Base-by-base conservation (phyloP, 2,329 filamentous ascomycete species). In the Bipolaris zeicola region DNA sequence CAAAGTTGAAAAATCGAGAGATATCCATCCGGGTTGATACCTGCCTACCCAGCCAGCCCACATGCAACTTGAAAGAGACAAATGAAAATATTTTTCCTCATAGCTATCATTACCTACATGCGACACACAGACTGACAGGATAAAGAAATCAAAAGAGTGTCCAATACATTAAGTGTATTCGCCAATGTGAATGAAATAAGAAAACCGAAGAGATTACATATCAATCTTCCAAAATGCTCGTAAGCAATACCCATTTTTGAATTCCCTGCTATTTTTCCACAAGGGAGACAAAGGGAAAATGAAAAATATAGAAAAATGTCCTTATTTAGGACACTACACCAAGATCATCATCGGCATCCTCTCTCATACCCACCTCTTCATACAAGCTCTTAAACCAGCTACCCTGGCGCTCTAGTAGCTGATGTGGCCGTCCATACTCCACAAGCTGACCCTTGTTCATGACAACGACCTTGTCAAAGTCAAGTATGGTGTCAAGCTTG, bases 401-500 rank as follows among this genome's bases (percentile, higher is more conserved):
- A 0, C 65, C 70, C 46, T 68, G 61, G n/a, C 56, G 60, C 20
- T 71, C 68, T 7, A 75, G 61, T 24, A 75, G 51, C 42, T 57
- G 59, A 43, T 71, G 62, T 10, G 72, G 72, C 52, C 63, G 58
- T 22, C 70, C 73, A 28, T 68, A 73, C 70, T 85, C 83, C 1
- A 81, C 77, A 8, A 85, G 68, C 45, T 65, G 64, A 3, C 83
- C 83, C 7, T 73, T 69, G 24, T 84, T 80, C 75, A 85, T 77
- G 6, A 85, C 80, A 1, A 80, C 76, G 26, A 86, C 78, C 22
- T 70, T 71, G 63, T 85, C 82, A 64, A 82, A 84, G 50, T 82
- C 80, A 58, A 82, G 73, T 13, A 86, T 82, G 53, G 83, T 83
- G 36, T 83, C 79, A 39, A 86, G 75, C 26, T 83, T 82, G 70